Evolutionary conservation across 306 rosid genomes (phyloP).

Genomic region (Trifolium subterraneum): DNA sequence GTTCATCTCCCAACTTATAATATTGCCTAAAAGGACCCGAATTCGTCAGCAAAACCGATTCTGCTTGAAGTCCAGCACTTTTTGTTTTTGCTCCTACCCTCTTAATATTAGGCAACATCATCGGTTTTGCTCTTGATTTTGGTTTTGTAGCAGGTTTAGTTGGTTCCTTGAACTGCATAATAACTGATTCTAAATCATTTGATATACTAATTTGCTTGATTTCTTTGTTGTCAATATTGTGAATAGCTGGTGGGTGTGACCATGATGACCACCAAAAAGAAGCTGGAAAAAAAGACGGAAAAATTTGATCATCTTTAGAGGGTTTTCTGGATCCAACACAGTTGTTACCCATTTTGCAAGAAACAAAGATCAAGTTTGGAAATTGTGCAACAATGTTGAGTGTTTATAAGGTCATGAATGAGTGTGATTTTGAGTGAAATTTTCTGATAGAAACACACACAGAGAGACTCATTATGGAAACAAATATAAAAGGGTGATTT

Average conservation of each 20-base stretch:
- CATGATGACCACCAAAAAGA: conserved; percentile 54
- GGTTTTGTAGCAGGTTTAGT: not conserved
- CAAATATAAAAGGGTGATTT: not conserved
- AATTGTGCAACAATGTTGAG: not conserved
- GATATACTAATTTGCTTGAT: not conserved
- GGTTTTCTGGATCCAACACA: conserved; percentile 61
- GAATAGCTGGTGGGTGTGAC: conserved; percentile 45
- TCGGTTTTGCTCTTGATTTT: not conserved
- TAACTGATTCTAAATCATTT: not conserved
- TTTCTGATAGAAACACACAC: not conserved
- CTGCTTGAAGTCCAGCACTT: conserved; percentile 68
- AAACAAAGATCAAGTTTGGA: not conserved
- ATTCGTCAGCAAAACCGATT: conserved; percentile 67
- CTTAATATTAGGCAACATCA: conserved; percentile 43
- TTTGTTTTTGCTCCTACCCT: conserved; percentile 42
- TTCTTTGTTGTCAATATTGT: conserved; percentile 37
- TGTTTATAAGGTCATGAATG: not conserved
- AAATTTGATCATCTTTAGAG: conserved; percentile 38
- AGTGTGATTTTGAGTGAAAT: not conserved
- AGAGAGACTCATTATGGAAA: not conserved
- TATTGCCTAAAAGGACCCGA: conserved; percentile 63
- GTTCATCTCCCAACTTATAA: conserved; percentile 60
- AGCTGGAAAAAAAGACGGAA: conserved; percentile 45
- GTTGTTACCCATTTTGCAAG: conserved; percentile 71
- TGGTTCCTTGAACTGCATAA: conserved; percentile 18